Evolutionary conservation across 805 yeast genomes (phyloP), one percentile per base, ranked within the genome.

Genomic region (Cyberlindnera veronae): DNA sequence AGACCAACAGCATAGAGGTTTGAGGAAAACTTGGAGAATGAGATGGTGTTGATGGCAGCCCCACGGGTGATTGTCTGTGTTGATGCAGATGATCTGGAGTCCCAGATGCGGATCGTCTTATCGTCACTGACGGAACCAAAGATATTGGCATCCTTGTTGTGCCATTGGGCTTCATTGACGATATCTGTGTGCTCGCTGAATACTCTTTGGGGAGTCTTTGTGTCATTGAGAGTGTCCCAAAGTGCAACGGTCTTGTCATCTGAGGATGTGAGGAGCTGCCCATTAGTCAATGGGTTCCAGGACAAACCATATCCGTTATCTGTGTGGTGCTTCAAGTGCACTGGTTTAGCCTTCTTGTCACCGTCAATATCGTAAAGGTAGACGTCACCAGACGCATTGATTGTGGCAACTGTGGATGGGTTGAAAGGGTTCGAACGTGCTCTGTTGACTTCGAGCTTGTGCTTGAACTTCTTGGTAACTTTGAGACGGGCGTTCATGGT

Each of bases 71-170:
- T 36, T n/a, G 54, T 48, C 15, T 57, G 55, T 5, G 61, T 44
- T 1, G 65, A 49, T 4, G 47, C 37, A 10, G 39, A 27, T 60
- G 54, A 54, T 68, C 37, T 51, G 15, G 67, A 57, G 57, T 85
- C 95, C 46, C 68, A 77, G 14, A 82, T 53, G 23, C 68, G 62
- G 38, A 81, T 65, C 15, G 67, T 63, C 37, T 69, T 71, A 56
- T 85, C 95, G 46, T 85, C 95, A 9, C 88, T 79, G 0, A 82
- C 91, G 3, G 88, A 72, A 0, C 85, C 93, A 58, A 83, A 77
- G 3, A 76, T 30, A 43, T 71, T 64, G 1, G 39, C 38, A 18
- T 63, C 65, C 31, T 74, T 67, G 39, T 71, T 68, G 51, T 82
- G 84, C 87, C 90, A 85, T 61, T 80, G 77, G 16, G 79, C 82